Evolutionary conservation across 495 filamentous ascomycete genomes (phyloP).

Genomic region (Talaromyces liani): DNA sequence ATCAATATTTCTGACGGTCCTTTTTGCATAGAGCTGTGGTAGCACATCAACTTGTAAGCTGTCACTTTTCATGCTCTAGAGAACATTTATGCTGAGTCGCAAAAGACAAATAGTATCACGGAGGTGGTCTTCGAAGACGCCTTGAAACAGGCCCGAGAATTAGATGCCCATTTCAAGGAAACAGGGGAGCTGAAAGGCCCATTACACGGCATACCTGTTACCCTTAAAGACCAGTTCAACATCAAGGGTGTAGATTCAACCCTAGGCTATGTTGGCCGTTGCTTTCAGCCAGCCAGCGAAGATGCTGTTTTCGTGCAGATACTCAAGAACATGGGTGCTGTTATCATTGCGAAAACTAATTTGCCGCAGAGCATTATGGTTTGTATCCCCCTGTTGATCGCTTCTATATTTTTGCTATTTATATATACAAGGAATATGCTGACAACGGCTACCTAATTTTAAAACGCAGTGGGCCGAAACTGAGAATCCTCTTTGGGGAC

Average conservation of each 20-base stretch:
- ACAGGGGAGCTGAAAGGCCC: conserved; percentile 46
- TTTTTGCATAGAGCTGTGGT: conserved; percentile 36
- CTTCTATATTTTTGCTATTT: conserved; percentile 5
- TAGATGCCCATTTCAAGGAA: conserved; percentile 43
- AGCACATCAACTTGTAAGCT: conserved; percentile 46
- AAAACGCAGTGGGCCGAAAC: conserved; percentile 39
- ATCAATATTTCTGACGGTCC: not conserved
- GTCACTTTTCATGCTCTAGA: not conserved
- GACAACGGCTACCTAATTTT: not conserved
- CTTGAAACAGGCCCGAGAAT: conserved; percentile 44
- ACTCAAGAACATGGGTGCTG: conserved; percentile 40
- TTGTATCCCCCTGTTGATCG: conserved; percentile 10
- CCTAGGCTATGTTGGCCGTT: conserved; percentile 51
- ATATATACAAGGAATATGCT: conserved; percentile 26
- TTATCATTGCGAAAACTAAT: conserved; percentile 56
- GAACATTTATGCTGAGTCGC: not conserved
- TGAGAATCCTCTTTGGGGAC: conserved; percentile 47
- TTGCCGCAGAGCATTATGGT: conserved; percentile 48
- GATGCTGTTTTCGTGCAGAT: conserved; percentile 42
- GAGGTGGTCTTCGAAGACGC: conserved; percentile 59
- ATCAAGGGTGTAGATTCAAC: conserved; percentile 52
- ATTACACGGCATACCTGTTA: conserved; percentile 59
- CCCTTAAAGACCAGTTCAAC: conserved; percentile 61
- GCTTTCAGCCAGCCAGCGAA: conserved; percentile 41
- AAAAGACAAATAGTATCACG: conserved; percentile 52